A percentile compares a stretch with the other conserved stretches of the same genome.
These are phyloP conservation scores for Clausena lansium DNA, from an alignment of 345 rosid species.

Conservation along the genomic window DNA sequence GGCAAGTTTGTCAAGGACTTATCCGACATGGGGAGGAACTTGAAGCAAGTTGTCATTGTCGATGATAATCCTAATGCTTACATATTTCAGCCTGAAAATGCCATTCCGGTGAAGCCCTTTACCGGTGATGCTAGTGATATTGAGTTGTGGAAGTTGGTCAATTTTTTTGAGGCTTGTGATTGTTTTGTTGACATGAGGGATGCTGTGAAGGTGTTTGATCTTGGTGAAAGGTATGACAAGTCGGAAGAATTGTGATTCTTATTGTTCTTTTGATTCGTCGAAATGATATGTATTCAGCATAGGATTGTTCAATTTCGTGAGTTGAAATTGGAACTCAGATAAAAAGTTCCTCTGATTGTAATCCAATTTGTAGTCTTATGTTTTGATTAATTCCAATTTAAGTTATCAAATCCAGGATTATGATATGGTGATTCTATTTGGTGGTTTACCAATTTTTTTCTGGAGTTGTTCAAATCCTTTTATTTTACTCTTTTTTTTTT, in stretches of 20 bases:
- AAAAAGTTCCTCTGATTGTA: background rate
- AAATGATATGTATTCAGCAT: conserved; percentile 3
- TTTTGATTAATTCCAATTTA: background rate
- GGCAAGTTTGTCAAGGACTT: conserved; percentile 82
- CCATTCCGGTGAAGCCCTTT: conserved; percentile 69
- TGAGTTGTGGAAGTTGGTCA: conserved; percentile 53
- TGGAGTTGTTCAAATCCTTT: background rate
- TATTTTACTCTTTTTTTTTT: no score
- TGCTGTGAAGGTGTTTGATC: conserved; percentile 52
- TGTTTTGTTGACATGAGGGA: conserved; percentile 65
- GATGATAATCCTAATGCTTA: conserved; percentile 87
- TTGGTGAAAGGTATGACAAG: background rate
- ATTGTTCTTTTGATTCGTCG: background rate
- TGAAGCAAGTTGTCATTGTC: conserved; percentile 60
- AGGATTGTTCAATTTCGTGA: background rate
- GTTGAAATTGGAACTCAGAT: background rate
- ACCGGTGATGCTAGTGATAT: conserved; percentile 47
- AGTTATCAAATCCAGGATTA: background rate
- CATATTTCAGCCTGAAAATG: conserved; percentile 72
- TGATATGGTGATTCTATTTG: background rate
- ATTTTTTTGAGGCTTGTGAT: conserved; percentile 54
- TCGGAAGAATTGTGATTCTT: background rate
- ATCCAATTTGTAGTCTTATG: background rate
- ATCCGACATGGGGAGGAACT: conserved; percentile 61
- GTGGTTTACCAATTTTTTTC: background rate